A percentile compares a stretch with the other conserved stretches of the same genome.
Evolutionary conservation across 1,284 basidiomycete species (phyloP).

Genomic region (Butyriboletus appendiculatus): DNA sequence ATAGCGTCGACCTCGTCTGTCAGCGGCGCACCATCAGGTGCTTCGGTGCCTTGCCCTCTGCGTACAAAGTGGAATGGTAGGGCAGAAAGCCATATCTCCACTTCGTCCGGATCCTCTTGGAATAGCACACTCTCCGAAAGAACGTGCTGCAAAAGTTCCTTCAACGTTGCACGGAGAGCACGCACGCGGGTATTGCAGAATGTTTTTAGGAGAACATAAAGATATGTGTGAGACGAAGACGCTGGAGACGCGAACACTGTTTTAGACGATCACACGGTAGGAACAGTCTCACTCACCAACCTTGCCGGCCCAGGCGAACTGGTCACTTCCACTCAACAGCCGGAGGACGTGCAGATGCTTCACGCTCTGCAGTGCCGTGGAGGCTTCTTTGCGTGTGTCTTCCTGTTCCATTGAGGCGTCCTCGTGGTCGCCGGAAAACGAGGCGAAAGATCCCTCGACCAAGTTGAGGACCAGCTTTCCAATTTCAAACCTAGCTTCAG

Average conservation of each 20-base stretch:
- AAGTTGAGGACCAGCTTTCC: slow-evolving; percentile 74
- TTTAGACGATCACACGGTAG: slow-evolving; percentile 3
- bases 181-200: slow-evolving; percentile 51
- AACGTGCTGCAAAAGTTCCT: slow-evolving; percentile 57
- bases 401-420: background rate
- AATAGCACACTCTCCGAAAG: slow-evolving; percentile 78
- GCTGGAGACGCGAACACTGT: slow-evolving; percentile 25
- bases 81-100: slow-evolving; percentile 74
- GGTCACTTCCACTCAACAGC: slow-evolving; percentile 68
- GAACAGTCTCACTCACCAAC: slow-evolving; percentile 47
- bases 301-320: slow-evolving; percentile 79
- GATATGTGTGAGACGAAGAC: slow-evolving; percentile 50
- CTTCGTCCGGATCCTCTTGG: slow-evolving; percentile 76
- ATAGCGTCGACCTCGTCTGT: slow-evolving; percentile 63
- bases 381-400: slow-evolving; percentile 14
- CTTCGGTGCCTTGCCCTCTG: slow-evolving; percentile 38
- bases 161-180: slow-evolving; percentile 58
- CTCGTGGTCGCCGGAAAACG: slow-evolving; percentile 19
- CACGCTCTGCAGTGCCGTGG: slow-evolving; percentile 50
- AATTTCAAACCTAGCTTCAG: slow-evolving; percentile 83
- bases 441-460: slow-evolving; percentile 27
- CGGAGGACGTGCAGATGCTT: slow-evolving; percentile 81
- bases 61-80: slow-evolving; percentile 42
- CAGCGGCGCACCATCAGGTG: slow-evolving; percentile 54
- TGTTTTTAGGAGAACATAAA: slow-evolving; percentile 69